Conservation (phyloP, 2,329 filamentous ascomycete species). For the Fusarium protoensiforme region DNA sequence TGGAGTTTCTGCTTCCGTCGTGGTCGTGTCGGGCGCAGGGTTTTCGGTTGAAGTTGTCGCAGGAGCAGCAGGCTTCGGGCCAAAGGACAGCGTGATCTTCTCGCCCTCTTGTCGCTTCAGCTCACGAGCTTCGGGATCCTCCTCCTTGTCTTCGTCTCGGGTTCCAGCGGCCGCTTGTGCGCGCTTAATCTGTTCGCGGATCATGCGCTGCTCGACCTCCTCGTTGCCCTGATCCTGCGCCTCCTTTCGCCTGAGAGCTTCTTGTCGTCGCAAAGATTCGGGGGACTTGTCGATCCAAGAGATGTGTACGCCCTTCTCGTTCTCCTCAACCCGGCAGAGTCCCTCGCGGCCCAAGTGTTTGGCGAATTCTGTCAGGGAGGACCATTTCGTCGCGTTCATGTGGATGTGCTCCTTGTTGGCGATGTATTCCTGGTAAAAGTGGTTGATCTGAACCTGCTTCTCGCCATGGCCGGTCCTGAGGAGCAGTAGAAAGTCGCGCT, state of each 20-base stretch:
- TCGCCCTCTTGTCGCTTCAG: conserved; percentile 76
- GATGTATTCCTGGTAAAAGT: conserved; percentile 96
- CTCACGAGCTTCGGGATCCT: conserved; percentile 56
- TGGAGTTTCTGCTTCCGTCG: conserved; percentile 8
- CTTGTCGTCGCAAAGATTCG: conserved; percentile 82
- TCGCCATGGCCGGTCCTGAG: conserved; percentile 88
- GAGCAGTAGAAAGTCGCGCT: conserved; percentile 80
- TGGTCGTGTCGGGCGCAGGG: conserved; percentile 20
- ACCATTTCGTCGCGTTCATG: conserved; percentile 94
- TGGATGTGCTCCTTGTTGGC: conserved; percentile 88
- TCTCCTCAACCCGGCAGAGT: conserved; percentile 90
- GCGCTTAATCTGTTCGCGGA: conserved; percentile 84
- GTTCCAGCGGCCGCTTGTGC: conserved; percentile 67
- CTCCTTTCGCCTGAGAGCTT: conserved; percentile 85
- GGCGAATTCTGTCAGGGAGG: conserved; percentile 87
- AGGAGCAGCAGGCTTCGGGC: conserved; percentile 51
- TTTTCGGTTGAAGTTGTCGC: conserved; percentile 28
- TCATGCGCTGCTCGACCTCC: conserved; percentile 84
- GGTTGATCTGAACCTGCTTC: conserved; percentile 88
- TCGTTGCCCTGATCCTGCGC: conserved; percentile 91
- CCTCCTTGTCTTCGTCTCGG: conserved; percentile 53
- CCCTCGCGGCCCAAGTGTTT: conserved; percentile 88
- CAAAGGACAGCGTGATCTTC: conserved; percentile 79
- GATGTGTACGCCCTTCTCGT: conserved; percentile 84
- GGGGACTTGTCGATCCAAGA: conserved; percentile 93